Conservation (phyloP, 805 yeast species). For the Wickerhamiella musiphila region DNA sequence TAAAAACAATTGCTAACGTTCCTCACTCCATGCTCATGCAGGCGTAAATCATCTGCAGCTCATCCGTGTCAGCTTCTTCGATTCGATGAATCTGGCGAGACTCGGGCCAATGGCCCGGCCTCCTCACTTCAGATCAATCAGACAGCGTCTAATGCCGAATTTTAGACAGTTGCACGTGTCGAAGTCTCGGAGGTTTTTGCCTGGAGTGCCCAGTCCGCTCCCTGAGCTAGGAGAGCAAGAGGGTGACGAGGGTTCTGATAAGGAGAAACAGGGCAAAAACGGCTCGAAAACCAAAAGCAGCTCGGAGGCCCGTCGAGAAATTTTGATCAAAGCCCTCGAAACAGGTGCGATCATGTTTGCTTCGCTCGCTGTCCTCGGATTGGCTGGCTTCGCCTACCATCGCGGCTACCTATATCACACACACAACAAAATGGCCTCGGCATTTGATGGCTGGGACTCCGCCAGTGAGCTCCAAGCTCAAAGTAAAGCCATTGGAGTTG, state of each 20-base stretch:
- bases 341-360: conserved; percentile 58
- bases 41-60: too few relatives aligned
- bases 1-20: too few relatives aligned
- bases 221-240: background rate
- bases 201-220: background rate
- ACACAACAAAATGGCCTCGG: conserved; percentile 41
- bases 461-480: conserved; percentile 44
- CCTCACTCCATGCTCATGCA: too few relatives aligned
- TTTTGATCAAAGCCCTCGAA: conserved; percentile 24
- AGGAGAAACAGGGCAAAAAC: background rate
- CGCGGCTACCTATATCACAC: conserved; percentile 41
- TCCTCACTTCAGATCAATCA: too few relatives aligned
- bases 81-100: too few relatives aligned
- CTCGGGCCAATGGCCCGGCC: too few relatives aligned
- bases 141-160: too few relatives aligned
- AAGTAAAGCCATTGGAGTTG: conserved; percentile 11
- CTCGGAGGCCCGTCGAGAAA: conserved; percentile 5
- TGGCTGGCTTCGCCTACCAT: conserved; percentile 61
- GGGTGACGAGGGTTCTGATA: background rate
- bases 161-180: too few relatives aligned
- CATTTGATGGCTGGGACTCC: conserved; percentile 53
- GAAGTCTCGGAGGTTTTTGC: too few relatives aligned
- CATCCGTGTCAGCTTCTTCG: too few relatives aligned
- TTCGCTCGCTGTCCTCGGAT: conserved; percentile 47
- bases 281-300: background rate